phyloP scores from a whole-genome alignment of 164 flowering plant species.

The Vitis cinerea region DNA sequence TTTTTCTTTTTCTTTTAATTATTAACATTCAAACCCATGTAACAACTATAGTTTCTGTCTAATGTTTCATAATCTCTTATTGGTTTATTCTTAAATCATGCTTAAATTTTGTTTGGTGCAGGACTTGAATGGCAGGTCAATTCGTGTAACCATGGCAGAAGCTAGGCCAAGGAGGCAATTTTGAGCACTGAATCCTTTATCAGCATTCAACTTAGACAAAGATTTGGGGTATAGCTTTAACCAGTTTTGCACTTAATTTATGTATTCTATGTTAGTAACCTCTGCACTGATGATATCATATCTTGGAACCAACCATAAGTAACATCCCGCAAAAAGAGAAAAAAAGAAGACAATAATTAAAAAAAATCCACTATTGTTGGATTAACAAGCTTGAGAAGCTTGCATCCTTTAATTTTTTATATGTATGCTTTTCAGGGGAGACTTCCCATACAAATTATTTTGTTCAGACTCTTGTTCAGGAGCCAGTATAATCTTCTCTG shows the following conservation, averaged over 20 bases:
- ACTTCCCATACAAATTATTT: no score
- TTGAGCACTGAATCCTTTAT: conserved; percentile 30
- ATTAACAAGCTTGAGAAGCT: no score
- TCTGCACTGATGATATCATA: neutral
- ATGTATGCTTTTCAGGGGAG: no score
- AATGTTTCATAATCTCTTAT: neutral
- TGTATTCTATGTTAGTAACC: neutral
- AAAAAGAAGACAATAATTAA: no score
- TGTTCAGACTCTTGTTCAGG: no score
- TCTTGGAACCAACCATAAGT: neutral
- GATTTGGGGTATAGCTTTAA: conserved; percentile 11
- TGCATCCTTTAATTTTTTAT: no score
- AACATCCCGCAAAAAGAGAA: neutral
- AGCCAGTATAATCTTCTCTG: no score
- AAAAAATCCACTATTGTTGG: no score
- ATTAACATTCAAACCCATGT: no score
- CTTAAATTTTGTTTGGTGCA: conserved; percentile 23
- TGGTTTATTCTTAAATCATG: neutral
- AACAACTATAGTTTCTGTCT: neutral
- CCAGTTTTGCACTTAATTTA: neutral
- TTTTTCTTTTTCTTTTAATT: neutral
- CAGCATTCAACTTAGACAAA: neutral
- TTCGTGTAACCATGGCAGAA: conserved; percentile 82
- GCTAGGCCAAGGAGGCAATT: conserved; percentile 67
- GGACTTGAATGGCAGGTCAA: conserved; percentile 81